Evolutionary conservation across 345 rosid genomes (phyloP).

Genomic region (Barbarea vulgaris): DNA sequence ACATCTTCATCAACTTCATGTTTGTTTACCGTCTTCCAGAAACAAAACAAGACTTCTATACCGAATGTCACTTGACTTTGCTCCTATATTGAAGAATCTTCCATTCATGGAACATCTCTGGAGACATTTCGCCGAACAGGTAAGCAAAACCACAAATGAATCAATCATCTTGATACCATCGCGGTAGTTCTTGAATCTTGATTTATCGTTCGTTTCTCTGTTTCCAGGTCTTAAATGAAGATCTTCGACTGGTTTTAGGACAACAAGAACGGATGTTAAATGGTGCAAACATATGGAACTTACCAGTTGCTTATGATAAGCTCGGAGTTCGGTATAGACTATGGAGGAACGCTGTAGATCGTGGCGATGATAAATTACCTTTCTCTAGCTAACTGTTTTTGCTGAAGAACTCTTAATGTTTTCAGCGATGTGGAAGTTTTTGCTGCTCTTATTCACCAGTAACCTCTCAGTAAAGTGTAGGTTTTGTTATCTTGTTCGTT

Average conservation of each 20-base stretch:
- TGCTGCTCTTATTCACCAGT: conserved; percentile 21
- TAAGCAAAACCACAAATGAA: conserved; percentile 24
- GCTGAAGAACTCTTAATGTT: conserved; percentile 26
- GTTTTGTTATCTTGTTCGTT: conserved; percentile 7
- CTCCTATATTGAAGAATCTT: conserved; percentile 74
- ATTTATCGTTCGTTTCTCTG: neutral
- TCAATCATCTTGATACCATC: neutral
- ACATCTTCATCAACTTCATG: conserved; percentile 97
- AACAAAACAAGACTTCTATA: conserved; percentile 80
- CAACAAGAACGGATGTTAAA: conserved; percentile 94
- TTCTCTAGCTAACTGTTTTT: conserved; percentile 46
- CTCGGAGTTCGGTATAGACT: conserved; percentile 90
- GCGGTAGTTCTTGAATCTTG: neutral
- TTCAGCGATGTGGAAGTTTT: conserved; percentile 14
- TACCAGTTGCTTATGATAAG: conserved; percentile 89
- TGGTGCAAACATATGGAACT: conserved; percentile 91
- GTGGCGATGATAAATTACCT: conserved; percentile 68
- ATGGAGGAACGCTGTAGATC: conserved; percentile 81
- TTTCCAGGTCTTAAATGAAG: conserved; percentile 88
- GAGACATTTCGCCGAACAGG: conserved; percentile 97
- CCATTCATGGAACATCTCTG: conserved; percentile 88
- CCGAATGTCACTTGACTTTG: conserved; percentile 96
- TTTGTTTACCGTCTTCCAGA: conserved; percentile 89
- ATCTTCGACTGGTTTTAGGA: conserved; percentile 80
- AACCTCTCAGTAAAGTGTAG: conserved; percentile 18